phyloP scores from a whole-genome alignment of 2,329 filamentous ascomycete species.

The Corynespora cassiicola region DNA sequence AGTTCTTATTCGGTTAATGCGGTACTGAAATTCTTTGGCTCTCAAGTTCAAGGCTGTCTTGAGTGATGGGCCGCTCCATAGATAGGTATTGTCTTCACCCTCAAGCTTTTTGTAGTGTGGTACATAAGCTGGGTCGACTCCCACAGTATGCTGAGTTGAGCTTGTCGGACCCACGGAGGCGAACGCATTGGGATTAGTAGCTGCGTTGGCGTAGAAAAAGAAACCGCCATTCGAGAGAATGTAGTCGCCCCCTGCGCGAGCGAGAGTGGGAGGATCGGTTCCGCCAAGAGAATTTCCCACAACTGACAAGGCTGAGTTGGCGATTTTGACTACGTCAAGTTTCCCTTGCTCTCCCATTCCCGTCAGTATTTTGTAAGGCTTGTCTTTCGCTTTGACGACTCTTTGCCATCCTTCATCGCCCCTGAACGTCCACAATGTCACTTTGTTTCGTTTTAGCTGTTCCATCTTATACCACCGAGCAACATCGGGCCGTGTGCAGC shows the following conservation, averaged over 20 bases:
- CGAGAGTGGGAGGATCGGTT: too few relatives aligned
- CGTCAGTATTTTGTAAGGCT: not conserved
- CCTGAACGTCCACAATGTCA: too few relatives aligned
- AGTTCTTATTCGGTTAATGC: not conserved
- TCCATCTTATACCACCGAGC: not conserved
- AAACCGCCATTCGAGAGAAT: not conserved
- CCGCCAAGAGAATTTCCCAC: too few relatives aligned
- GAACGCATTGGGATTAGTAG: not conserved
- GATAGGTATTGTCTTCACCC: not conserved
- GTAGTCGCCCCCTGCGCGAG: too few relatives aligned
- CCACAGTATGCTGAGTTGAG: not conserved
- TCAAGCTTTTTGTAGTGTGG: not conserved
- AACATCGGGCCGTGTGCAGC: not conserved
- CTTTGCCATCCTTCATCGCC: too few relatives aligned
- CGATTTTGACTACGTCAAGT: constrained; percentile 1
- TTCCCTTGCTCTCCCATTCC: not conserved
- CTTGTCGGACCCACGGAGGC: constrained; percentile 1
- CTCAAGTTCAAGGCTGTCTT: not conserved
- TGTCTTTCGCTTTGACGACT: not conserved
- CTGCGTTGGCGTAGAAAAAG: constrained; percentile 1
- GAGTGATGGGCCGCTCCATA: constrained; percentile 1
- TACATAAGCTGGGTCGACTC: not conserved
- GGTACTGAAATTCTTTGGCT: not conserved
- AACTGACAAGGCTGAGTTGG: not conserved
- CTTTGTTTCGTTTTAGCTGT: too few relatives aligned